Base-by-base conservation (phyloP, 306 rosid species). In the Trichosanthes cucumerina region DNA sequence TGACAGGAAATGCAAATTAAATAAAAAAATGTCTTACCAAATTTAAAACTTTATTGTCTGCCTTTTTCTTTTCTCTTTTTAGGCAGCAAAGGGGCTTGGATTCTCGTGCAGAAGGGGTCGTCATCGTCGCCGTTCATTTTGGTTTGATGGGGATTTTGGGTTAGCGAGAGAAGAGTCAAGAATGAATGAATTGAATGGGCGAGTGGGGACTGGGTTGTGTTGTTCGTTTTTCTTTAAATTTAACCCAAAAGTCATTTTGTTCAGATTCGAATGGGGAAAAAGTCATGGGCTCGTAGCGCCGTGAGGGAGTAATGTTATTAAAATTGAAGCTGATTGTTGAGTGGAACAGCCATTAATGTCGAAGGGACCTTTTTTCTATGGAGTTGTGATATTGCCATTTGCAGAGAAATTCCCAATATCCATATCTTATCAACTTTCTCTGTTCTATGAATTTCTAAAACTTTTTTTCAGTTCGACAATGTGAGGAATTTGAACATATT, bases 181-280 rank as follows among this genome's bases (percentile, higher is more conserved):
- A 65, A 1, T 24, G 56, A 52, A 19, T 52, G 57, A 49, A 65
- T 0, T 24, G 56, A 52, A 19, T 52, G 57, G 6, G 4, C 11
- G 43, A 43, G 75, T 41, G 34, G 75, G 75, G 54, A 44, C 36
- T 70, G 38, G 36, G 33, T 19, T 59, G 38, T 23, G 65, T 41
- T 69, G 77, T 72, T 72, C 23, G 52, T 44, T 43, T 70, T 70
- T 43, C 59, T 15, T 72, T 47, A 72, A 26, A 26, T 47, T 72
- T n/a, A 54, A 76, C 41, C 79, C 72, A 78, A 83, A 74, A 85
- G 79, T 58, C 80, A 59, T 74, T 52, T 79, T 50, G 64, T 8
- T 15, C 14, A 54, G 62, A 80, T 65, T 84, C 74, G 56, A 82
- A 49, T 31, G 76, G 53, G 19, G 18, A 71, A 78, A 52, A 62